phyloP scores from a whole-genome alignment of 2,329 filamentous ascomycete species.

The Penicillium sp. region DNA sequence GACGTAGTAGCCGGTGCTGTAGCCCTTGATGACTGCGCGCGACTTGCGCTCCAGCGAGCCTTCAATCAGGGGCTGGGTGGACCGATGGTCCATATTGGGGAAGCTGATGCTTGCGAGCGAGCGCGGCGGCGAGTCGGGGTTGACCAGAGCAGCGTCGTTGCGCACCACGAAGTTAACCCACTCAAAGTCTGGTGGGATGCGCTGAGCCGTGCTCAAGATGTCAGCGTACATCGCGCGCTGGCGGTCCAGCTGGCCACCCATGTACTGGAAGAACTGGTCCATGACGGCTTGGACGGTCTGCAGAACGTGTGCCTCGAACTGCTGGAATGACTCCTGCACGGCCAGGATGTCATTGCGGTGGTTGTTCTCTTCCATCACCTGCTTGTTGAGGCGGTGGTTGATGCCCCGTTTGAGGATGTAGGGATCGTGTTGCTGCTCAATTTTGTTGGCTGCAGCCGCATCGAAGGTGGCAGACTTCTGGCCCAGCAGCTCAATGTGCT shows the following conservation, averaged over 20 bases:
- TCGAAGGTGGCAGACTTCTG: slow-evolving; percentile 78
- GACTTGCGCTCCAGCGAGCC: slow-evolving; percentile 87
- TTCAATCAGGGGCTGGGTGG: slow-evolving; percentile 78
- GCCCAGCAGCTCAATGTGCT: slow-evolving; percentile 90
- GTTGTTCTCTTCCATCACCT: slow-evolving; percentile 93
- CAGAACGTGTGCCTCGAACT: slow-evolving; percentile 82
- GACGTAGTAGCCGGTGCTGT: slow-evolving; percentile 79
- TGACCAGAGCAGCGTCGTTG: slow-evolving; percentile 66
- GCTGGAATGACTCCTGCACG: slow-evolving; percentile 83
- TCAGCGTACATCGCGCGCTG: slow-evolving; percentile 75
- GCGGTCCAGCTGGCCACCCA: slow-evolving; percentile 75
- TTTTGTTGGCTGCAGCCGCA: slow-evolving; percentile 60
- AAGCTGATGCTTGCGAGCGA: slow-evolving; percentile 70
- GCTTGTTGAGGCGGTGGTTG: slow-evolving; percentile 77
- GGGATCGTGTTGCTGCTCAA: slow-evolving; percentile 72
- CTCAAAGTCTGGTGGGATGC: slow-evolving; percentile 78
- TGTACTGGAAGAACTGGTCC: slow-evolving; percentile 74
- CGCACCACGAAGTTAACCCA: slow-evolving; percentile 80
- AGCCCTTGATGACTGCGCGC: slow-evolving; percentile 74
- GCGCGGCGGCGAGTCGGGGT: slow-evolving; percentile 69
- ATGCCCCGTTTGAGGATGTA: slow-evolving; percentile 82
- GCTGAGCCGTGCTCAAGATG: slow-evolving; percentile 70
- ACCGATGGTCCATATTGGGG: slow-evolving; percentile 77
- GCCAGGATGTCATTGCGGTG: slow-evolving; percentile 84
- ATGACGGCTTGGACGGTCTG: slow-evolving; percentile 76